Evolutionary conservation across 371 early-diverging fungal species (phyloP), one percentile per base, ranked within the genome.

Genomic region (Amoeboaphelidium protococcarum): DNA sequence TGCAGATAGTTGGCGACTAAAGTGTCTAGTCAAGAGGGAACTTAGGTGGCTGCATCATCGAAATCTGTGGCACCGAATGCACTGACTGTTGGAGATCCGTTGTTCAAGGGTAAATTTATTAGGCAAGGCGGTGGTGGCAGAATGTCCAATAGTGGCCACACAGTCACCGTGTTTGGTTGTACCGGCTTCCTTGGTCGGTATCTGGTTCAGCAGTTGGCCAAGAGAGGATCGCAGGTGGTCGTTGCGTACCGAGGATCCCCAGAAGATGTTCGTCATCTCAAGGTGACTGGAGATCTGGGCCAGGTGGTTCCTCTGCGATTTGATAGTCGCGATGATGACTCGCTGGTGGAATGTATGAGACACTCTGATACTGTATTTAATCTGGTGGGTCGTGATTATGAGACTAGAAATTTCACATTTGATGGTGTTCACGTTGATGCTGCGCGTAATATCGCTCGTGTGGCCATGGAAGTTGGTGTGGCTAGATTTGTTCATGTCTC

Each of bases 151-250:
- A 73, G 69, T 52, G 92, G 91, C 20, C 81, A 82, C 55, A 73
- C 76, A 31, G 84, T 80, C 31, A 94, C 95, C 22, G 92, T 91
- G 16, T 88, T 91, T 62, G 95, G 95, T 25, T 76, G 78, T 63
- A 88, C 85, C 41, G 95, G 95, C 42, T 91, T 89, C 64, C 68
- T 91, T 25, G 92, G 90, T 46, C 78, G 92, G 44, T 90, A 91
- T 55, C 64, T 94, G 42, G 83, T 90, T 41, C 76, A 77, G 59
- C 77, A 78, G 53, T 72, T 90, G 63, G 75, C 69, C 41, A 66
- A 69, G 42, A 58, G 72, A 55, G 95, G 92, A 49, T 83, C 89
- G 27, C 79, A 81, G 51, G 81, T 94, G 23, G 75, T 94, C 50
- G 71, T 80, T 26, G 84, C 95, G 22, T 85, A 80, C 61, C 80